These are phyloP conservation scores for Phytophthora sp. DNA, from an alignment of 352 stramenopile species.

Conservation along the genomic window DNA sequence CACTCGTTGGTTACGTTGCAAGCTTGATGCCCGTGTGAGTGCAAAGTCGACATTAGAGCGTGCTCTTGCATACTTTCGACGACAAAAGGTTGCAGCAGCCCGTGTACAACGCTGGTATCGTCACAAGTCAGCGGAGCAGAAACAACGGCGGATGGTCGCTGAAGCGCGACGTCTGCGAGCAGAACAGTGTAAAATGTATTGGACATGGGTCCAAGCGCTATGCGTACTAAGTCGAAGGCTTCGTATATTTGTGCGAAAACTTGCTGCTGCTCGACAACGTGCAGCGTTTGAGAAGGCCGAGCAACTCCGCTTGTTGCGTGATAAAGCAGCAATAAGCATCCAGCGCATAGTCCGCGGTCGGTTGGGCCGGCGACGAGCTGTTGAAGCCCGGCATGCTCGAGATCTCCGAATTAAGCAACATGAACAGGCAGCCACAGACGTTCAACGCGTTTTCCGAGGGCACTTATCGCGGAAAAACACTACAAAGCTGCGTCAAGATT, in stretches of 20 bases:
- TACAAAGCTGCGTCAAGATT: conserved; percentile 12
- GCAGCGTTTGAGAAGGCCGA: conserved; percentile 45
- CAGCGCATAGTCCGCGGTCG: conserved; percentile 49
- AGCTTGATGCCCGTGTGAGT: conserved; percentile 35
- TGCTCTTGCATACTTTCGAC: conserved; percentile 48
- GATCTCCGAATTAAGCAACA: conserved; percentile 22
- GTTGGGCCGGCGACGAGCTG: conserved; percentile 39
- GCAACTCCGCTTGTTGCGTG: conserved; percentile 30
- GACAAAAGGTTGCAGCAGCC: conserved; percentile 43
- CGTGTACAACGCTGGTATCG: conserved; percentile 66
- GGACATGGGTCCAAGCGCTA: conserved; percentile 33
- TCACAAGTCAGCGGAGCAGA: conserved; percentile 23
- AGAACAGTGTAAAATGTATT: conserved; percentile 32
- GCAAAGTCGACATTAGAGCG: conserved; percentile 50
- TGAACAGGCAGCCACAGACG: conserved; percentile 23
- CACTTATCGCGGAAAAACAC: conserved; percentile 25
- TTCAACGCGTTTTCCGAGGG: conserved; percentile 57
- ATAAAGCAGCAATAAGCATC: conserved; percentile 41
- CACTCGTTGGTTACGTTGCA: conserved; percentile 49
- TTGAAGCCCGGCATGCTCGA: conserved; percentile 17
- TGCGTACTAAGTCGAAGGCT: conserved; percentile 39
- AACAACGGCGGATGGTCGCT: conserved; percentile 32
- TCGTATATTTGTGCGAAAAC: conserved; percentile 36
- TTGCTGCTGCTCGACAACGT: conserved; percentile 42
- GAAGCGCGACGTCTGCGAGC: conserved; percentile 28